These are phyloP conservation scores for Chlorella sp. DNA, from an alignment of 139 green algal genomes.

Conservation along the genomic window DNA sequence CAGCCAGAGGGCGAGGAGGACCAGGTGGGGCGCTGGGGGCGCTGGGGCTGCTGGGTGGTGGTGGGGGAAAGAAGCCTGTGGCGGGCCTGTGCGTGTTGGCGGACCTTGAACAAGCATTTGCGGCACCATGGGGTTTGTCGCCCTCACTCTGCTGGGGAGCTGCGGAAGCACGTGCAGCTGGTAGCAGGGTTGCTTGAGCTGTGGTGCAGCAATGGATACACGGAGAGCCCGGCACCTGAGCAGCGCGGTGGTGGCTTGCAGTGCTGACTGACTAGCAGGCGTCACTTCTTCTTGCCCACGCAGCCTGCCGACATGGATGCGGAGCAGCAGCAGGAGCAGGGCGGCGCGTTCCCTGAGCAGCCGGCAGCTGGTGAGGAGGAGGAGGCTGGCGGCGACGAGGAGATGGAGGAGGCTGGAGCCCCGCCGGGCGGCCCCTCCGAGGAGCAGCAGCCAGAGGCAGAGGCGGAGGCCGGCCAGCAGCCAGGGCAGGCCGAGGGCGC, in stretches of 20 bases:
- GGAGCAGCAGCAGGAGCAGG: conserved; percentile 13
- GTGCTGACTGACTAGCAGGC: no score
- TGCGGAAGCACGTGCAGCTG: no score
- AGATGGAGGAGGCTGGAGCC: conserved; percentile 33
- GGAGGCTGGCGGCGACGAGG: conserved; percentile 32
- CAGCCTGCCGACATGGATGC: conserved; percentile 7
- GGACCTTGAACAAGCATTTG: no score
- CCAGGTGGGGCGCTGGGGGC: conserved; percentile 1
- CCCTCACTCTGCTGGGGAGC: no score
- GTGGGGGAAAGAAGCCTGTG: no score
- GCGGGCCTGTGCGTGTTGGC: no score
- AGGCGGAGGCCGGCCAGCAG: background rate
- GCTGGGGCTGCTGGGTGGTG: background rate
- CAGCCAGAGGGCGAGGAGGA: conserved; percentile 27
- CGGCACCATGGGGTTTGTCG: no score
- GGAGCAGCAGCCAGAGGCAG: conserved; percentile 6
- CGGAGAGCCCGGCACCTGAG: no score
- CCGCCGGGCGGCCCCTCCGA: conserved; percentile 35
- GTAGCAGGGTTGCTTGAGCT: no score
- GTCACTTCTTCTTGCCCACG: background rate
- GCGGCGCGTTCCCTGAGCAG: conserved; percentile 14
- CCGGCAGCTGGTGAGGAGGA: conserved; percentile 11
- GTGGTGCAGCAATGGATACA: no score
- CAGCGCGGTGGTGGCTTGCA: background rate
- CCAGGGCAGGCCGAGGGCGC: conserved; percentile 29